Conservation (phyloP, 257 asterid species). For the Apocynum venetum region DNA sequence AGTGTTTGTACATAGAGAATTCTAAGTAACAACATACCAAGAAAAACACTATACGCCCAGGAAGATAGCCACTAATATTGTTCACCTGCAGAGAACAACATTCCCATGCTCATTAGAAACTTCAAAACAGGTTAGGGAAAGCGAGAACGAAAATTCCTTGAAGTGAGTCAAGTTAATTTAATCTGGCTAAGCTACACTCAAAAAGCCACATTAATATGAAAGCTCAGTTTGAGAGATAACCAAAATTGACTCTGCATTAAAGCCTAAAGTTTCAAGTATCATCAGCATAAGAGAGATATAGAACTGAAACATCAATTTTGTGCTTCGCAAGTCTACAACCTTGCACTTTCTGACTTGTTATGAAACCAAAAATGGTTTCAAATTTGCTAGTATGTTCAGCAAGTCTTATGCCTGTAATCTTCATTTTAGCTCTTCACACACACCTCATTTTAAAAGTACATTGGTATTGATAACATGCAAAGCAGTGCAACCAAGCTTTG, state of each 20-base stretch:
- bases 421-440: not conserved
- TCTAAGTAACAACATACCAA: constrained; percentile 51
- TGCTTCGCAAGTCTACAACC: not conserved
- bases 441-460: not conserved
- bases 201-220: not conserved
- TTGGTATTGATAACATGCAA: not conserved
- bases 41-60: constrained; percentile 97
- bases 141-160: not conserved
- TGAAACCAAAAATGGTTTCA: not conserved
- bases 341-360: not conserved
- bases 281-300: not conserved
- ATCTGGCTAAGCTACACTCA: not conserved
- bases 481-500: not conserved
- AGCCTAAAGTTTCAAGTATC: not conserved
- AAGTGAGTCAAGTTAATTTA: not conserved
- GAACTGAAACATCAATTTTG: not conserved
- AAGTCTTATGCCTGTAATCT: not conserved
- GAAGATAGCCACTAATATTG: constrained; percentile 97
- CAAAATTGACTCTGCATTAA: not conserved
- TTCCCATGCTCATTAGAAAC: not conserved
- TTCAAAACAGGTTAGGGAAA: not conserved
- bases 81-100: constrained; percentile 57
- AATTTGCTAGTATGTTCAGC: not conserved
- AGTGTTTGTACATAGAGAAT: not conserved
- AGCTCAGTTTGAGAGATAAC: not conserved